Conservation (phyloP, 1,284 basidiomycete genomes). For the Sporisorium exsertum region DNA sequence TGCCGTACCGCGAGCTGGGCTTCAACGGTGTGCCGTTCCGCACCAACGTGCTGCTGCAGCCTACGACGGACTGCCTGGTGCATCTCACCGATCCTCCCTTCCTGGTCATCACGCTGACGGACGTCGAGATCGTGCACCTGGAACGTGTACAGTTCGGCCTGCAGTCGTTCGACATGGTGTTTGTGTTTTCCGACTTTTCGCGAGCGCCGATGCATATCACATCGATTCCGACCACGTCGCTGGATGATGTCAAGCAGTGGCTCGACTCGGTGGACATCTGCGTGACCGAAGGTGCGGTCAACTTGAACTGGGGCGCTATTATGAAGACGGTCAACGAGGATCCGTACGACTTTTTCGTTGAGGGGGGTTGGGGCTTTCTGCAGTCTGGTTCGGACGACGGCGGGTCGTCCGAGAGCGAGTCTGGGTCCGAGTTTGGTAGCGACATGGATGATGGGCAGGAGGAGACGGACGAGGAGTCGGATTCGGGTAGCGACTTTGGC, state of each 20-base stretch:
- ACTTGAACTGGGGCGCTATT: conserved; percentile 96
- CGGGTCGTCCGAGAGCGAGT: conserved; percentile 55
- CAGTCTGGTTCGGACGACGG: conserved; percentile 54
- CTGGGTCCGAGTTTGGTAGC: conserved; percentile 66
- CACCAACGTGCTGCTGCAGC: conserved; percentile 91
- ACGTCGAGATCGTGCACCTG: conserved; percentile 95
- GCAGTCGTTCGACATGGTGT: conserved; percentile 96
- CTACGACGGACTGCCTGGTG: conserved; percentile 95
- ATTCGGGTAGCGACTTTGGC: conserved; percentile 67
- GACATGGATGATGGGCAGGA: conserved; percentile 67
- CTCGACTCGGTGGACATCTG: conserved; percentile 93
- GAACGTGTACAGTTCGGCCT: conserved; percentile 97
- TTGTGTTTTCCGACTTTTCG: conserved; percentile 96
- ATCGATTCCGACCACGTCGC: conserved; percentile 60
- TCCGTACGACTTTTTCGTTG: conserved; percentile 94
- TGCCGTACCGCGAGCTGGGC: conserved; percentile 95
- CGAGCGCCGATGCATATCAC: conserved; percentile 79
- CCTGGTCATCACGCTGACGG: conserved; percentile 91
- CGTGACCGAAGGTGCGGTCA: conserved; percentile 94
- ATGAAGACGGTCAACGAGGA: conserved; percentile 72
- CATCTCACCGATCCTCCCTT: conserved; percentile 96
- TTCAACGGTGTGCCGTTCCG: conserved; percentile 98
- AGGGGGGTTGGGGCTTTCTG: conserved; percentile 95
- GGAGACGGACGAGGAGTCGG: conserved; percentile 62
- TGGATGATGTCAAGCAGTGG: conserved; percentile 75